These are phyloP conservation scores for Leucoagaricus sp. DNA, from an alignment of 1,284 basidiomycete species.

Conservation along the genomic window DNA sequence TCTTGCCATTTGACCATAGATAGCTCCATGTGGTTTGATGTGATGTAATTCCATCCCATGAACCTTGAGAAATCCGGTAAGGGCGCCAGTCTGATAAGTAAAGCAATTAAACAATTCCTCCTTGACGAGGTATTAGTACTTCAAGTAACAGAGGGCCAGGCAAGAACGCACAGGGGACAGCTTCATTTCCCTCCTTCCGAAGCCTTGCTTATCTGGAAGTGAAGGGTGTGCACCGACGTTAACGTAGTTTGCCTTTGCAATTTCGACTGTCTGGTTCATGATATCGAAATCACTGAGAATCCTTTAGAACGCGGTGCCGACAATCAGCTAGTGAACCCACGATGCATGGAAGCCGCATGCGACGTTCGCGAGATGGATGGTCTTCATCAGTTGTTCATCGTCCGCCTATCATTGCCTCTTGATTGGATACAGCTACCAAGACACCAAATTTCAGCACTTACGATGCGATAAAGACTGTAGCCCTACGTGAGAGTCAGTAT, in stretches of 20 bases:
- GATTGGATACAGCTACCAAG: no score
- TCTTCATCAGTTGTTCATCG: slow-evolving; percentile 61
- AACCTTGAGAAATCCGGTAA: slow-evolving; percentile 53
- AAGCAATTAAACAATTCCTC: slow-evolving; percentile 60
- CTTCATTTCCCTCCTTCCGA: slow-evolving; percentile 62
- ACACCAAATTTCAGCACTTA: slow-evolving; percentile 23
- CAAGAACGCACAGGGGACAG: slow-evolving; percentile 48
- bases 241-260: slow-evolving; percentile 55
- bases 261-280: slow-evolving; percentile 58
- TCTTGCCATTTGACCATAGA: slow-evolving; percentile 57
- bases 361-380: slow-evolving; percentile 63
- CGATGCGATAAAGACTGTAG: slow-evolving; percentile 53
- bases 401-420: slow-evolving; percentile 44
- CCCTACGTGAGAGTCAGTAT: slow-evolving; percentile 34
- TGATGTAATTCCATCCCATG: slow-evolving; percentile 53
- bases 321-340: slow-evolving; percentile 31
- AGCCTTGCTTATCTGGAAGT: slow-evolving; percentile 63
- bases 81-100: slow-evolving; percentile 63
- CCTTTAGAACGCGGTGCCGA: not conserved
- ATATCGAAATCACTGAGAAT: slow-evolving; percentile 53
- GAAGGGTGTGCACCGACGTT: slow-evolving; percentile 63
- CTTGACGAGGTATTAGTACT: slow-evolving; percentile 25
- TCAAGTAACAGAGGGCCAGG: not conserved
- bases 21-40: slow-evolving; percentile 57
- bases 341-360: slow-evolving; percentile 69